These are phyloP conservation scores for Solanum pennellii DNA, from an alignment of 257 asterid species.

Conservation along the genomic window DNA sequence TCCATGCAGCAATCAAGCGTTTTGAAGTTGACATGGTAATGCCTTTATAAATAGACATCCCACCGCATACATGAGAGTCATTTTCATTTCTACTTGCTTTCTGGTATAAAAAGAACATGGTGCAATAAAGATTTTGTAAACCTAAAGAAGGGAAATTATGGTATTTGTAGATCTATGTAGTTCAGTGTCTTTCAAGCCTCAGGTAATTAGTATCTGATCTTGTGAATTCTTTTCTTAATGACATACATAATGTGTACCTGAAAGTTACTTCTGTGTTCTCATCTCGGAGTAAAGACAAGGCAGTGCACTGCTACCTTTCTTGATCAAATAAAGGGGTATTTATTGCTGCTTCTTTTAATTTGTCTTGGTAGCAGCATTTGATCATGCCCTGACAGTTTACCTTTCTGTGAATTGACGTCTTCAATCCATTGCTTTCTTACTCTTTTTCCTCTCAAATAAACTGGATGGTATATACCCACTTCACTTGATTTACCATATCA, in stretches of 20 bases:
- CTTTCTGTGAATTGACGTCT: neutral
- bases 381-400: neutral
- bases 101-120: neutral
- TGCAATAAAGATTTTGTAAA: neutral
- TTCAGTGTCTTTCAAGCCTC: neutral
- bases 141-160: neutral
- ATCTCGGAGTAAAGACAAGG: neutral
- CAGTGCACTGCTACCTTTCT: neutral
- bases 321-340: neutral
- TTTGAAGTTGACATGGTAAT: slow-evolving; percentile 51
- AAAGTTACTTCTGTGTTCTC: neutral
- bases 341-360: neutral
- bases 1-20: slow-evolving; percentile 41
- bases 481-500: neutral
- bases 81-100: neutral
- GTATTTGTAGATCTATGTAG: neutral
- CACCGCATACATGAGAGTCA: neutral
- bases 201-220: neutral
- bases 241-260: neutral
- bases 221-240: neutral
- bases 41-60: neutral
- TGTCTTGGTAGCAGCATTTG: neutral
- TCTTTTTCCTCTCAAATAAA: neutral
- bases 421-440: neutral
- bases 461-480: neutral